Base-by-base conservation (phyloP, 176 grass and related monocot genomes). In the Oryza longistaminata region DNA sequence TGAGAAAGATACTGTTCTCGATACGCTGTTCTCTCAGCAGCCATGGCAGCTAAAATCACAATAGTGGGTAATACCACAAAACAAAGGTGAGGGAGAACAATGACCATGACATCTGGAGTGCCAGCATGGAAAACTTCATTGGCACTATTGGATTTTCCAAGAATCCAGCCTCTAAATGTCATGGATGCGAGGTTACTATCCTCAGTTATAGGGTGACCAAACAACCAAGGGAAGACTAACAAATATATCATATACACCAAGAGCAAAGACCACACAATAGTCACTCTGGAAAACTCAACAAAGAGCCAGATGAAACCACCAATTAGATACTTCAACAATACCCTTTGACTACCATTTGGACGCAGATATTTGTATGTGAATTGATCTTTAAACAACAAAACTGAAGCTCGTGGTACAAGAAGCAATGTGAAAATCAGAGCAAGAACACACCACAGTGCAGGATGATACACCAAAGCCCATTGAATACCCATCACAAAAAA, bases 401-500 rank as follows among this genome's bases (percentile, higher is more conserved):
- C 60, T 77, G 73, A 81, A 77, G 90, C 58, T 87, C 53, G 86
- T 66, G 91, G 93, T 50, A 88, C 72, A 66, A 98, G 76, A 70
- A 98, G 91, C 88, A 92, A 85, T 46, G 67, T 37, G 78, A 87
- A 92, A 61, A 90, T 81, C 84, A 95, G 79, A 78, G 81, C 73
- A 82, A 98, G 7, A 74, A 71, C 64, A 22, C 85, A 88, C 77
- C 80, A 85, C 66, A 98, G 70, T 48, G 74, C 88, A 53, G 93
- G 96, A 11, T 83, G 67, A 85, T 98, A 95, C 39, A 98, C 70
- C 15, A 84, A 71, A 25, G 96, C 85, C 96, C 96, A 98, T 31
- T 98, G 93, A 70, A 84, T 86, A 34, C 96, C 96, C 75, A 98
- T 95, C 42, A 95, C 93, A 66, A 95, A 74, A 89, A 98, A 95